These are phyloP conservation scores for Melanogaster broomeanus DNA, from an alignment of 768 basidiomycete species.

Conservation along the genomic window DNA sequence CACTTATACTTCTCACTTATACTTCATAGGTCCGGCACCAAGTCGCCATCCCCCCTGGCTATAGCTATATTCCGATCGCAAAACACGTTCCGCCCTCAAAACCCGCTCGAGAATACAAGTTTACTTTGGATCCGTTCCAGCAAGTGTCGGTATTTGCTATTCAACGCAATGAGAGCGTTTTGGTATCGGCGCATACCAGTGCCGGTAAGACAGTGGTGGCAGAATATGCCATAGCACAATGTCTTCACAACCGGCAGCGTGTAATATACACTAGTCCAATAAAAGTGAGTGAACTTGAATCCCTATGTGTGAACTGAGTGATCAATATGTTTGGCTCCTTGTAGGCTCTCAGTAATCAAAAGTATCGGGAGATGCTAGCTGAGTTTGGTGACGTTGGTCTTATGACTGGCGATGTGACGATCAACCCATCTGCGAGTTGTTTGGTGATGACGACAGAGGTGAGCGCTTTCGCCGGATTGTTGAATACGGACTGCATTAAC, in stretches of 20 bases:
- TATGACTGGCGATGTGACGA: conserved; percentile 99
- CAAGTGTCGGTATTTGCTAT: conserved; percentile 93
- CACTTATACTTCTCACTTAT: conserved; percentile 7
- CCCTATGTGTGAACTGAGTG: conserved; percentile 11
- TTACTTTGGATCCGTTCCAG: conserved; percentile 97
- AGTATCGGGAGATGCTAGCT: conserved; percentile 96
- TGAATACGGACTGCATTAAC: background rate
- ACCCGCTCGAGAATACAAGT: conserved; percentile 92
- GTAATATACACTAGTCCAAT: conserved; percentile 99
- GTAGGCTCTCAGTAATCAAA: conserved; percentile 97
- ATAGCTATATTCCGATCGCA: conserved; percentile 87
- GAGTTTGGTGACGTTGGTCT: conserved; percentile 98
- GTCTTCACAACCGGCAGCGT: conserved; percentile 89
- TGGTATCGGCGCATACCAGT: conserved; percentile 98
- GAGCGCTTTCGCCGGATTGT: background rate
- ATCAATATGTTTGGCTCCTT: conserved; percentile 19
- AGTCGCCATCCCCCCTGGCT: conserved; percentile 93
- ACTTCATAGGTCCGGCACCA: conserved; percentile 80
- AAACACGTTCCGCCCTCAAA: conserved; percentile 90
- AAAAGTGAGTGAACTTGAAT: conserved; percentile 66
- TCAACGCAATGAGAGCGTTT: conserved; percentile 94
- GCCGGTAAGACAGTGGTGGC: conserved; percentile 99
- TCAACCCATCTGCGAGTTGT: conserved; percentile 96
- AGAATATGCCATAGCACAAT: conserved; percentile 98
- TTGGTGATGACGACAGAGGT: conserved; percentile 99